Evolutionary conservation across 1,284 basidiomycete species (phyloP).

Genomic region (Pseudozyma tsukubaensis): DNA sequence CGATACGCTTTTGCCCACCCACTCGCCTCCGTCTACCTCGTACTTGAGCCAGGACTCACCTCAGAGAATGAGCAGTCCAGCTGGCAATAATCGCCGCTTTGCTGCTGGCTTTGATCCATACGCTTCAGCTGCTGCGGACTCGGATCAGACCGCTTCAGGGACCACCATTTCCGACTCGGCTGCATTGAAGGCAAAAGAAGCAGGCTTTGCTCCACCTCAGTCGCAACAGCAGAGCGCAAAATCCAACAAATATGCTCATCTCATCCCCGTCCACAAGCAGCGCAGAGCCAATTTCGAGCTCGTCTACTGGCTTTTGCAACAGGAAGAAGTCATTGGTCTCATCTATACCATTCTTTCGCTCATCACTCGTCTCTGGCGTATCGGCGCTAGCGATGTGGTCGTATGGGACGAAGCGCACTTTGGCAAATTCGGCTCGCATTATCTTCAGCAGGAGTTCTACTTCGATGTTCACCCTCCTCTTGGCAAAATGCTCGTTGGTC

Average conservation of each 20-base stretch:
- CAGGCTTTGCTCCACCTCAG: conserved; percentile 28
- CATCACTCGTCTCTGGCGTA: conserved; percentile 92
- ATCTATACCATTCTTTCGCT: conserved; percentile 92
- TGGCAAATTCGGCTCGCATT: conserved; percentile 78
- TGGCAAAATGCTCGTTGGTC: conserved; percentile 97
- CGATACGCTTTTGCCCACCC: conserved; percentile 39
- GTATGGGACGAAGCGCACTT: conserved; percentile 87
- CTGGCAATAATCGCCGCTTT: conserved; percentile 38
- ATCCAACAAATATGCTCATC: conserved; percentile 57
- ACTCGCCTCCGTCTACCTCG: conserved; percentile 28
- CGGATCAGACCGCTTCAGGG: background rate
- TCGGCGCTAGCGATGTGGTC: conserved; percentile 86
- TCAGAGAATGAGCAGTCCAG: conserved; percentile 29
- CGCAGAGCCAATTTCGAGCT: conserved; percentile 48
- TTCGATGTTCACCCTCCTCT: conserved; percentile 83
- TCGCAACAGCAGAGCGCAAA: conserved; percentile 8
- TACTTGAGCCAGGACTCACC: conserved; percentile 33
- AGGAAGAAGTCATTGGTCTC: conserved; percentile 69
- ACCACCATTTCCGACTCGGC: conserved; percentile 26
- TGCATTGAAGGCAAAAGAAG: conserved; percentile 41
- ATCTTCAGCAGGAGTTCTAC: conserved; percentile 79
- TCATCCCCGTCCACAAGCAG: conserved; percentile 61
- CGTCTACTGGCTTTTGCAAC: conserved; percentile 28
- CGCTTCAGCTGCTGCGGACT: conserved; percentile 4
- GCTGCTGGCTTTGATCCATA: conserved; percentile 51